Evolutionary conservation across 2,329 filamentous ascomycete genomes (phyloP).

Genomic region (Cercospora citrullina): DNA sequence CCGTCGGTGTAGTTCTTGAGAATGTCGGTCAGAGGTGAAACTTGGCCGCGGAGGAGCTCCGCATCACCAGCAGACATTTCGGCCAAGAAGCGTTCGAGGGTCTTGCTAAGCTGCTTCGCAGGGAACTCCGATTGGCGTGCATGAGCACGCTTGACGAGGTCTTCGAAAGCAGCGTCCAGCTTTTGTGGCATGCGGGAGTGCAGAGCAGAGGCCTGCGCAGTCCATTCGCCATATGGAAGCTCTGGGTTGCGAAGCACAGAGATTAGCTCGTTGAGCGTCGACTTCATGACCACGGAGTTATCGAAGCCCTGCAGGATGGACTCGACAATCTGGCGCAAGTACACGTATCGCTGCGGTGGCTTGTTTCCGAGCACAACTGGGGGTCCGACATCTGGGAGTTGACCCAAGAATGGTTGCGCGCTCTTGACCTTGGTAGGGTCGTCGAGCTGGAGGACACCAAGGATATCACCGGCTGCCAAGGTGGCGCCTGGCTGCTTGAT

Average conservation of each 20-base stretch:
- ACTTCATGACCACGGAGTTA: constrained; percentile 93
- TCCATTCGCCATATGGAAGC: constrained; percentile 95
- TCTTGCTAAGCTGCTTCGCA: constrained; percentile 80
- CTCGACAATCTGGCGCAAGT: constrained; percentile 73
- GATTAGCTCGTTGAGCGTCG: constrained; percentile 84
- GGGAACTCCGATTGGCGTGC: constrained; percentile 83
- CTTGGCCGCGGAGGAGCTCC: constrained; percentile 68
- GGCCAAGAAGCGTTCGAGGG: constrained; percentile 82
- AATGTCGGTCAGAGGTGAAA: constrained; percentile 75
- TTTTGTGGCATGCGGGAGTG: constrained; percentile 96
- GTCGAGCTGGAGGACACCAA: constrained; percentile 94
- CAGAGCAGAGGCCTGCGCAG: constrained; percentile 91
- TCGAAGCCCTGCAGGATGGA: constrained; percentile 94
- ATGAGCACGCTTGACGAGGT: constrained; percentile 82
- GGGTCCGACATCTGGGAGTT: constrained; percentile 81
- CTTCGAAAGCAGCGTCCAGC: constrained; percentile 76
- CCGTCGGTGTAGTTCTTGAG: constrained; percentile 81
- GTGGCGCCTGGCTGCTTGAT: constrained; percentile 99
- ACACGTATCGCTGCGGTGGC: constrained; percentile 80
- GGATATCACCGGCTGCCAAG: constrained; percentile 94
- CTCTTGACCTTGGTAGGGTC: constrained; percentile 96
- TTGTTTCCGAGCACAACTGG: constrained; percentile 88
- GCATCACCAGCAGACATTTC: constrained; percentile 74
- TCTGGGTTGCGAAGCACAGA: constrained; percentile 85
- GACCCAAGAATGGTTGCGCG: constrained; percentile 87